phyloP scores from a whole-genome alignment of 2,329 filamentous ascomycete species.

The Aspergillus pseudoviridinutans region DNA sequence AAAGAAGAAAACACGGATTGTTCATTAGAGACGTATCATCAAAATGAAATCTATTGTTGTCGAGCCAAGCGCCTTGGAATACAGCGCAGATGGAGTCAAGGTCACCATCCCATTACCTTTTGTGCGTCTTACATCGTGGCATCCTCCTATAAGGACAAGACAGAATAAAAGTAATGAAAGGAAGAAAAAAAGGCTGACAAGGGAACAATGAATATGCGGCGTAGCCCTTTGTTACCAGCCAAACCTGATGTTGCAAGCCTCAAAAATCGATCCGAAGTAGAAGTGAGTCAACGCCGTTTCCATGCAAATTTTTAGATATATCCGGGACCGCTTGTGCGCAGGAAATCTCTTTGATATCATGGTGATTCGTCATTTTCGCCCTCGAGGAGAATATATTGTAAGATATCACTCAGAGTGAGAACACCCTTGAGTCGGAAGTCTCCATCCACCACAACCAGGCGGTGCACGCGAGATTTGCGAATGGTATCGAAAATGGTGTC shows the following conservation, averaged over 20 bases:
- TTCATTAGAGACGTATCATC: slow-evolving; percentile 7
- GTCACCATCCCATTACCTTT: slow-evolving; percentile 25
- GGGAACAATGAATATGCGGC: background rate
- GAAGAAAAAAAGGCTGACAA: background rate
- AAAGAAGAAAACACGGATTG: background rate
- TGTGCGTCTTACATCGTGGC: slow-evolving; percentile 22
- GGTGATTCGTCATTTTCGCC: slow-evolving; percentile 60
- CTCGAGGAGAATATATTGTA: slow-evolving; percentile 86
- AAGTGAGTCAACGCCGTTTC: slow-evolving; percentile 28
- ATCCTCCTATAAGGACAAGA: slow-evolving; percentile 3
- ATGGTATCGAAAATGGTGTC: slow-evolving; percentile 97
- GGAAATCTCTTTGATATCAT: slow-evolving; percentile 13
- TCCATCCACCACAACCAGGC: slow-evolving; percentile 89
- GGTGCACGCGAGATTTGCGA: slow-evolving; percentile 88
- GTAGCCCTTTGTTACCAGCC: background rate
- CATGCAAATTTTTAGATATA: slow-evolving; percentile 32
- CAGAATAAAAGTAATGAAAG: background rate
- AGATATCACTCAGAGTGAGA: slow-evolving; percentile 90
- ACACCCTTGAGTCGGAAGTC: slow-evolving; percentile 80
- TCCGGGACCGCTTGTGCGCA: slow-evolving; percentile 5
- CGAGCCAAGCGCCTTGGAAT: slow-evolving; percentile 18
- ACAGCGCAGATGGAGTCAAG: slow-evolving; percentile 10
- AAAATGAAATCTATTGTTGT: slow-evolving; percentile 26
- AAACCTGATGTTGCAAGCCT: slow-evolving; percentile 3
- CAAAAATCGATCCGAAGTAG: slow-evolving; percentile 6